These are phyloP conservation scores for Lichtheimia ramosa DNA, from an alignment of 371 early-diverging fungal species.

Conservation along the genomic window DNA sequence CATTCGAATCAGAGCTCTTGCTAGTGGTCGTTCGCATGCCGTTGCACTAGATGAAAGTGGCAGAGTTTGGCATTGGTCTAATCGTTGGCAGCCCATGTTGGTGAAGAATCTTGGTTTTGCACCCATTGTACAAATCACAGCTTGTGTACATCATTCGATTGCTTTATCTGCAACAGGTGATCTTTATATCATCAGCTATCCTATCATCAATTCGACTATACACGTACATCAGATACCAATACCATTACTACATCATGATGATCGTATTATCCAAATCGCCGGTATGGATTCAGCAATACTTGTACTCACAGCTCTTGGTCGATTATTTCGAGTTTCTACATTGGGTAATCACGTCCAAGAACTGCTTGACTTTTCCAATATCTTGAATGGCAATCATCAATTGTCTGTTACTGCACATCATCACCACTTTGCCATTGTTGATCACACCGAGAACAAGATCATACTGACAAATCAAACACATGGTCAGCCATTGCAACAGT, in stretches of 20 bases:
- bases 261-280: background rate
- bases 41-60: constrained; percentile 34
- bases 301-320: background rate
- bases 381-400: background rate
- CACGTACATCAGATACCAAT: background rate
- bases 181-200: constrained; percentile 24
- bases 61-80: constrained; percentile 42
- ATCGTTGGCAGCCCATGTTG: constrained; percentile 19
- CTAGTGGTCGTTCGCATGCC: constrained; percentile 43
- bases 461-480: background rate
- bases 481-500: background rate
- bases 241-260: constrained; percentile 5
- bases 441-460: background rate
- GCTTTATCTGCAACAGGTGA: constrained; percentile 26
- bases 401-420: background rate
- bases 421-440: background rate
- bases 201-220: constrained; percentile 10
- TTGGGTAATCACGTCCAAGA: background rate
- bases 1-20: constrained; percentile 7
- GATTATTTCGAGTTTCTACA: background rate
- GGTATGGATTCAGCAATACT: background rate
- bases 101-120: constrained; percentile 1
- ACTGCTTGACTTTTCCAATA: background rate
- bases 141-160: constrained; percentile 33
- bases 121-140: constrained; percentile 13